A percentile compares a stretch with the other conserved stretches of the same genome.
phyloP scores from a whole-genome alignment of 805 yeast species.

The Cyberlindnera maritima region DNA sequence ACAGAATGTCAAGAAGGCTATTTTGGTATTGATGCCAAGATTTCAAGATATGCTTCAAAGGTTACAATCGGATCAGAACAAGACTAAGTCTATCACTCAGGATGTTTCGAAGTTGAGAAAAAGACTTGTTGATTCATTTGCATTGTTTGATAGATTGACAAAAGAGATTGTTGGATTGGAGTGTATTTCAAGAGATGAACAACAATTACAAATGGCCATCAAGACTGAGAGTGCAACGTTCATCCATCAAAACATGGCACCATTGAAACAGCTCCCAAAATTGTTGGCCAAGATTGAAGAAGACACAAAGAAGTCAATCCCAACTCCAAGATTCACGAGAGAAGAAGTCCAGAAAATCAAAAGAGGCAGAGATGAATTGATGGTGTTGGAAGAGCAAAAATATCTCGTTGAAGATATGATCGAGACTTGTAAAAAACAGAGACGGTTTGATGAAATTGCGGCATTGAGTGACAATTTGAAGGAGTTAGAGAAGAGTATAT shows the following conservation, averaged over 20 bases:
- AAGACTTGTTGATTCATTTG: conserved; percentile 46
- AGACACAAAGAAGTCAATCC: conserved; percentile 16
- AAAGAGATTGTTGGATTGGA: conserved; percentile 38
- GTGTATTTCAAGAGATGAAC: conserved; percentile 41
- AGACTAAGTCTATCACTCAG: too few species aligned
- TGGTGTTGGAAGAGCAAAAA: conserved; percentile 84
- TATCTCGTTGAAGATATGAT: conserved; percentile 68
- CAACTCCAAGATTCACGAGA: conserved; percentile 27
- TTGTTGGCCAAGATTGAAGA: conserved; percentile 31
- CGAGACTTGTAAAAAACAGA: conserved; percentile 54
- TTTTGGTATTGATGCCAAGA: conserved; percentile 39
- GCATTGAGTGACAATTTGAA: conserved; percentile 55
- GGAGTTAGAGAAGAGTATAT: conserved; percentile 8
- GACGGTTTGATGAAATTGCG: conserved; percentile 75
- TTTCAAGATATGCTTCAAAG: conserved; percentile 38
- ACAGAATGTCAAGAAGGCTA: conserved; percentile 35
- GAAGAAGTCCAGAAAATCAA: conserved; percentile 54
- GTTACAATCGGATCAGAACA: conserved; percentile 34
- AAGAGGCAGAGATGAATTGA: conserved; percentile 63
- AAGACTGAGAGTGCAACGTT: conserved; percentile 54
- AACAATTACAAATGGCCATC: conserved; percentile 49
- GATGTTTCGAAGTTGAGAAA: conserved; percentile 42
- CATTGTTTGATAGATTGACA: conserved; percentile 47
- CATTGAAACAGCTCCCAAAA: conserved; percentile 58
- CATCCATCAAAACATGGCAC: conserved; percentile 65